Evolutionary conservation across 2,329 filamentous ascomycete genomes (phyloP).

Genomic region (Xylaria sp.): DNA sequence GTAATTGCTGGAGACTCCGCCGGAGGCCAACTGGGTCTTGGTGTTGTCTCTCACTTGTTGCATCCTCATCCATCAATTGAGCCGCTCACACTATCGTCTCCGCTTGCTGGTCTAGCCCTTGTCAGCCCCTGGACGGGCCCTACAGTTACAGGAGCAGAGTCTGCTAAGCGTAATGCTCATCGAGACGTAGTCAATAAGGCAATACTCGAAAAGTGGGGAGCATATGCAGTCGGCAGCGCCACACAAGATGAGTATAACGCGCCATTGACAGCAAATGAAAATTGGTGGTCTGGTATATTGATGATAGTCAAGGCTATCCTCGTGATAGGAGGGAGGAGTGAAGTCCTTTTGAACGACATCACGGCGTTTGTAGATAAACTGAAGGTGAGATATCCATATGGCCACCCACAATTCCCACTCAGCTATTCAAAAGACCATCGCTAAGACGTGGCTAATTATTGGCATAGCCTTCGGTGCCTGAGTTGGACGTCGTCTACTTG

Average conservation of each 20-base stretch:
- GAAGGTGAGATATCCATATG: neutral
- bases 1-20: neutral
- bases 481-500: neutral
- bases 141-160: neutral
- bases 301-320: neutral
- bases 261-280: neutral
- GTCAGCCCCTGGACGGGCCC: neutral
- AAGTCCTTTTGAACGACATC: conserved; percentile 1
- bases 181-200: neutral
- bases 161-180: neutral
- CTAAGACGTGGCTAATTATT: neutral
- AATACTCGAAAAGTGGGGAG: neutral
- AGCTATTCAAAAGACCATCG: no score
- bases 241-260: neutral
- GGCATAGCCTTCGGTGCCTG: neutral
- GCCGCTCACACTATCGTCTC: neutral
- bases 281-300: neutral
- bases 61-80: conserved; percentile 1
- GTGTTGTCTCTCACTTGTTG: neutral
- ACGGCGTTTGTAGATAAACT: neutral
- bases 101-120: neutral
- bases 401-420: neutral
- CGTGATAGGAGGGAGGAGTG: neutral
- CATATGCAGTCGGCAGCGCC: neutral
- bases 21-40: neutral